A percentile compares a stretch with the other conserved stretches of the same genome.
Conservation (phyloP, 2,329 filamentous ascomycete species). For the Diaporthe velutina region DNA sequence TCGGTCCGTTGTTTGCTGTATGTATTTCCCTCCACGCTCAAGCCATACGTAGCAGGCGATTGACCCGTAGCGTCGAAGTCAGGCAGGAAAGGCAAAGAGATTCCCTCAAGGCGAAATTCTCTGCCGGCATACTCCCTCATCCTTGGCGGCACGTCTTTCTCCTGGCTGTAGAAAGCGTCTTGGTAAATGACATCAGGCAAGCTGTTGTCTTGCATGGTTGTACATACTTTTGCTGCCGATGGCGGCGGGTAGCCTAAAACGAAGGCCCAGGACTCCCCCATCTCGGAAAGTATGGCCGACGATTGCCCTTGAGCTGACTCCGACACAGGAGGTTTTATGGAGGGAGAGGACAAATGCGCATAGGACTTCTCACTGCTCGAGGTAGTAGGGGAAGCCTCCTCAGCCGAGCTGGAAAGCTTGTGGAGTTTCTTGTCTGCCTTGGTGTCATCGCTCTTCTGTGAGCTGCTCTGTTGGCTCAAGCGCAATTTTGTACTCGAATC, state of each 20-base stretch:
- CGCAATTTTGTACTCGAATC: slow-evolving; percentile 73
- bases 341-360: neutral
- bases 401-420: slow-evolving; percentile 29
- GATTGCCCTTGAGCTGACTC: neutral
- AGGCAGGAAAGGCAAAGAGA: slow-evolving; percentile 83
- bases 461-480: slow-evolving; percentile 74
- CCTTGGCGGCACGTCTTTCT: slow-evolving; percentile 83
- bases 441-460: slow-evolving; percentile 61
- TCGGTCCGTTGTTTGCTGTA: slow-evolving; percentile 65
- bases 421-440: slow-evolving; percentile 55
- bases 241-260: slow-evolving; percentile 51
- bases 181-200: slow-evolving; percentile 82
- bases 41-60: slow-evolving; percentile 67
- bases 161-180: slow-evolving; percentile 86
- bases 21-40: slow-evolving; percentile 59
- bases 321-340: neutral
- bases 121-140: slow-evolving; percentile 87
- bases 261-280: slow-evolving; percentile 44
- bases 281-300: neutral
- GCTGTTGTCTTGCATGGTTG: slow-evolving; percentile 68
- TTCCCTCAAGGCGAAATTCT: slow-evolving; percentile 83
- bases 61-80: slow-evolving; percentile 77
- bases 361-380: slow-evolving; percentile 3
- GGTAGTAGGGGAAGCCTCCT: slow-evolving; percentile 27
- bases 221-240: slow-evolving; percentile 58